Evolutionary conservation across 768 basidiomycete species (phyloP), one percentile per base, ranked within the genome.

Genomic region (Crepidotus variabilis): DNA sequence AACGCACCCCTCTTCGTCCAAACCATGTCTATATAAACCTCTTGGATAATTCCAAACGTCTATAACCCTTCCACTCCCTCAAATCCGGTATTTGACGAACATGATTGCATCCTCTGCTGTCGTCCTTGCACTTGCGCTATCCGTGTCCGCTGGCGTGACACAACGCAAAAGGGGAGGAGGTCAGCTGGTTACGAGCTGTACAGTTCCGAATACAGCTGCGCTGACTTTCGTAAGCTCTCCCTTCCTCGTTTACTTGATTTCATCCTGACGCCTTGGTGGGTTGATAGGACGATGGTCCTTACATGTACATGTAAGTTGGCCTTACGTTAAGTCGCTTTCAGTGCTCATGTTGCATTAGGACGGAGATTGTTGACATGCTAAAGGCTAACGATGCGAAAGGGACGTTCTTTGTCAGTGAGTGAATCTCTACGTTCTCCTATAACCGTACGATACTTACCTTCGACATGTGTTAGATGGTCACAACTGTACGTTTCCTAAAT

Each of bases 351-450:
- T 33, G 47, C 0, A 49, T 18, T 64, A 75, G 74, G 39, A 53
- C 67, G 21, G 68, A 74, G 24, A 61, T 74, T 50, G 63, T 66
- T 45, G 64, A 71, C 35, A 54, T 63, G 1, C 58, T 76, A 45
- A 56, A 62, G 9, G 62, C 55, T 11, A 66, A 62, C 18, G 64
- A 64, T 18, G 74, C 66, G 0, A 73, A 68, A 51, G 77, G 70
- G 0, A 78, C 78, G 0, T 79, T 78, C 58, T 78, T 78, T 63
- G 64, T 75, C 52, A 74, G 74, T 75, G 36, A 52, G 71, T 70
- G 8, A 33, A 16, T 6, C 14, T 43, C 14, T 23, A 16, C 13
- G 0, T 35, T 10, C 54, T 1, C 5, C 51, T 23, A 3, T 32
- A 47, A 28, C 53, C 13, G 11, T 23, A 39, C 23, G 16, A 32